These are phyloP conservation scores for Cylindrotheca closterium DNA, from an alignment of 108 stramenopile species.

Conservation along the genomic window DNA sequence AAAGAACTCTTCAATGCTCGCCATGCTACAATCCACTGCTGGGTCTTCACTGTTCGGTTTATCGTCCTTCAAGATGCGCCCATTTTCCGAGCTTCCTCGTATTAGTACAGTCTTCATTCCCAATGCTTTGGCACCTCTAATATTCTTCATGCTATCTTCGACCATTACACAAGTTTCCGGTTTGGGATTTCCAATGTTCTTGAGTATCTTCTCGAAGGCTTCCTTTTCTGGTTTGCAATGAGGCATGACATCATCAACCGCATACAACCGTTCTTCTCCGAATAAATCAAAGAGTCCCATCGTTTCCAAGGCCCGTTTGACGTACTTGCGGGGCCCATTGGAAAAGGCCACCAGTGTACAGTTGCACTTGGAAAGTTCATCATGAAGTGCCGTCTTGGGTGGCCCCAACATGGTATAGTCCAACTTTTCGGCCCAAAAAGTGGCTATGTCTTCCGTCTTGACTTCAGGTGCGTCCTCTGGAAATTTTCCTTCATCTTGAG, in stretches of 20 bases:
- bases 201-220: slow-evolving; percentile 67
- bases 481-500: slow-evolving; percentile 67
- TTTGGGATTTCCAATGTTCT: slow-evolving; percentile 28
- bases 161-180: slow-evolving; percentile 76
- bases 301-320: slow-evolving; percentile 51
- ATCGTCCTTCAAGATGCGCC: slow-evolving; percentile 49
- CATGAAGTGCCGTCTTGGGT: slow-evolving; percentile 34
- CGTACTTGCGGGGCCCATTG: slow-evolving; percentile 73
- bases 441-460: slow-evolving; percentile 37
- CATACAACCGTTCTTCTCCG: slow-evolving; percentile 58
- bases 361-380: slow-evolving; percentile 40
- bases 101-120: slow-evolving; percentile 80
- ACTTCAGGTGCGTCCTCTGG: slow-evolving; percentile 39
- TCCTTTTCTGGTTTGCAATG: slow-evolving; percentile 81
- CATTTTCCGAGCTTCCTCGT: slow-evolving; percentile 54
- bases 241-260: slow-evolving; percentile 80
- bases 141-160: slow-evolving; percentile 89
- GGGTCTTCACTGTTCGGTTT: slow-evolving; percentile 53
- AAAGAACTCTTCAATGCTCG: slow-evolving; percentile 53
- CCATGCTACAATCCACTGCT: slow-evolving; percentile 66
- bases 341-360: slow-evolving; percentile 70
- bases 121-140: slow-evolving; percentile 60
- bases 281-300: slow-evolving; percentile 62
- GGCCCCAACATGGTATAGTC: slow-evolving; percentile 60
- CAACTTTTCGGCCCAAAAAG: slow-evolving; percentile 69